Base-by-base conservation (phyloP, 108 stramenopile species). In the Pseudonitzschia multistriata region DNA sequence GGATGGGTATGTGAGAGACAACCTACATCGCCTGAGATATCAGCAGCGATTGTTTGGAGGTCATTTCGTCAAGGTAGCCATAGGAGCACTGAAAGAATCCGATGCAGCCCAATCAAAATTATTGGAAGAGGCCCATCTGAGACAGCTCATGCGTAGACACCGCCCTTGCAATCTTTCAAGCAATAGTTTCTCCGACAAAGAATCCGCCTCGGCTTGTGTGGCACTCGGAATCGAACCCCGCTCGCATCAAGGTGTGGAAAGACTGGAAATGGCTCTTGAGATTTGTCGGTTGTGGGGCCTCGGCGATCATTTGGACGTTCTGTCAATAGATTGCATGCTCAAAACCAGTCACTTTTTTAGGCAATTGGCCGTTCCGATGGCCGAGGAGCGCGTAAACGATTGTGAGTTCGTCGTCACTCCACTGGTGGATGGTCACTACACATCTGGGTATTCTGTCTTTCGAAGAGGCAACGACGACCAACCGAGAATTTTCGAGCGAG, bases 211-310 rank as follows among this genome's bases (percentile, higher is more conserved):
- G 14, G 15, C 24, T 6, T 0, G 24, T 19, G 52, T 19, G 13
- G 13, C 25, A 27, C 13, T 27, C 8, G 3, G 13, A n/a, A 57
- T 7, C 56, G 31, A 57, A 57, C 15, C 55, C 10, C 8, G 11
- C 0, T 29, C 0, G 28, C 30, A 57, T 33, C 28, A 33, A 30
- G 56, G 30, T 30, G 0, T 57, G 13, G 56, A 29, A 0, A 57
- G 30, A 25, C 31, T 57, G 25, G 56, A 57, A 57, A 33, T 57
- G 56, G 31, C 30, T 5, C 3, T 57, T 8, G 56, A 57, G 0
- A 57, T 57, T 29, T 57, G 56, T 57, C 10, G 56, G 15, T 57
- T 57, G 56, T 57, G 56, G 56, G 56, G 56, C 56, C 28, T 57
- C 25, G 56, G 25, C 6, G 31, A 57, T 14, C n/a, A 33, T 15